Percentiles rank a stretch among this genome's conserved stretches.
phyloP scores from a whole-genome alignment of 75 land plant species.

The Selaginella tamariscina region DNA sequence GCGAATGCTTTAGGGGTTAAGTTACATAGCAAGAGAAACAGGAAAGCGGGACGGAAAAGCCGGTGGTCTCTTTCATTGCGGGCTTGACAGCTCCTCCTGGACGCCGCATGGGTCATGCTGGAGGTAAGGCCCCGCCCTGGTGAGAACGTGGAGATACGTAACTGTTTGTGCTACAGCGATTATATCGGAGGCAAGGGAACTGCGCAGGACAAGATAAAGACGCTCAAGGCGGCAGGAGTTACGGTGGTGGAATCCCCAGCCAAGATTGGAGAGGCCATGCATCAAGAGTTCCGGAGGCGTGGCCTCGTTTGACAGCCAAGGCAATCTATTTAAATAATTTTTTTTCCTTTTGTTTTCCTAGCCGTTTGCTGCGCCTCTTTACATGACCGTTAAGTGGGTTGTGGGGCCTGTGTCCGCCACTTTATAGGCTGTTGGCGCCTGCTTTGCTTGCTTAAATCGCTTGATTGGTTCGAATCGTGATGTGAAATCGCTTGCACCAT shows the following conservation, averaged over 20 bases:
- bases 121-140: constrained; percentile 33
- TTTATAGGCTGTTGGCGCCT: too few species aligned
- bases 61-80: constrained; percentile 82
- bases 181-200: constrained; percentile 86
- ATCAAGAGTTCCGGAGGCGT: constrained; percentile 56
- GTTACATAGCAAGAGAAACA: constrained; percentile 12
- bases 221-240: constrained; percentile 62
- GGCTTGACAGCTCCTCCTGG: constrained; percentile 93
- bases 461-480: too few species aligned
- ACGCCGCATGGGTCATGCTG: constrained; percentile 93
- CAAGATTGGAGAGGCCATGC: constrained; percentile 59
- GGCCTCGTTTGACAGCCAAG: constrained; percentile 35
- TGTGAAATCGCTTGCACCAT: too few species aligned
- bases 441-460: too few species aligned
- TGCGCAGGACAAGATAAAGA: constrained; percentile 76
- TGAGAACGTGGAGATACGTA: background rate
- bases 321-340: too few species aligned
- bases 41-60: constrained; percentile 79
- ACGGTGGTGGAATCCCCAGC: constrained; percentile 87
- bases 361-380: too few species aligned
- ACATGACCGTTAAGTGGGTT: too few species aligned
- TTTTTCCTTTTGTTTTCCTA: too few species aligned
- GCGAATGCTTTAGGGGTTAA: background rate
- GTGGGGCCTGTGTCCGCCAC: too few species aligned
- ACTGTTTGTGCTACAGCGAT: constrained; percentile 37